Base-by-base conservation (phyloP, 495 filamentous ascomycete genomes). In the Tuber aestivum region DNA sequence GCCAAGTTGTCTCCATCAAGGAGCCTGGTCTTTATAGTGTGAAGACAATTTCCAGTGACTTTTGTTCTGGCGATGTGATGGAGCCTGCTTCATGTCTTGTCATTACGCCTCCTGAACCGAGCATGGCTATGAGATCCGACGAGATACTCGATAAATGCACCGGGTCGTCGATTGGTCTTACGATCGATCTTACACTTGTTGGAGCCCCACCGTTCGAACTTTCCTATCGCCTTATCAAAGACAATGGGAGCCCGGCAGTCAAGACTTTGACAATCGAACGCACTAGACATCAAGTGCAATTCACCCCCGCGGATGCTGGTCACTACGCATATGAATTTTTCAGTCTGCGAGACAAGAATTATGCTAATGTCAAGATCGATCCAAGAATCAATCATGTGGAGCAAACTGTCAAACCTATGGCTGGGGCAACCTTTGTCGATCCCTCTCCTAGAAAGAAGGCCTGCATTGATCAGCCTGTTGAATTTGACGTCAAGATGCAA, bases 61-160 rank as follows among this genome's bases (percentile, higher is more conserved):
- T 89, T 73, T 99, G 95, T 82, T 86, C 89, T 21, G 95, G 95
- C 50, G 94, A 97, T 80, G 88, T 99, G 4, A 86, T 95, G 77
- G 95, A 97, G 83, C 95, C 95, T 40, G 91, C 95, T 6, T 93
- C 94, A 40, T 98, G 94, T 83, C 86, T 97, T 73, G 85, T 99
- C 70, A 88, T 93, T 56, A 97, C 97, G 77, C 95, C 95, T 23
- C 92, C 95, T 0, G 91, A 97, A 84, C 95, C 95, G 40, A 89
- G 90, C 48, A 78, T 99, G 73, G 85, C 88, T 8, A 85, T 98
- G 50, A 87, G 86, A 65, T 84, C 90, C 2, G 91, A 97, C 79
- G 91, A 93, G 79, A 92, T 98, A 44, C 91, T 91, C 56, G 95
- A 98, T 82, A 97, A 95, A 79, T 99, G 95, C 84, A 95, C 94